Base-by-base conservation (phyloP, 140 eudicot genomes). In the Bidens hawaiensis region DNA sequence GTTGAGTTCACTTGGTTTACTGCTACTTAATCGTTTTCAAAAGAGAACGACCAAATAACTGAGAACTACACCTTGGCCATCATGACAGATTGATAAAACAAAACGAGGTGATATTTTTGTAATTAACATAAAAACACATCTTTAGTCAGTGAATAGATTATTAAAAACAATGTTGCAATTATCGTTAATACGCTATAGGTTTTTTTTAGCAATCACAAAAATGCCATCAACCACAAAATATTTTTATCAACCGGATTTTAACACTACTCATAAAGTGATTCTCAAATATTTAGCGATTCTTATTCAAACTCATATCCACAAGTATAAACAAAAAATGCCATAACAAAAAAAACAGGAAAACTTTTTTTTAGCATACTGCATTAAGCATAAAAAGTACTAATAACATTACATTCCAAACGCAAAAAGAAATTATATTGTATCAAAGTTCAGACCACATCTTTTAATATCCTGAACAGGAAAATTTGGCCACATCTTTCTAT, bases 381-480 rank as follows among this genome's bases (percentile, higher is more conserved):
- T 47, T 8, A 65, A 11, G 40, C 34, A 49, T 5, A 24, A n/a
- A 43, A 10, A 25, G 18, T 21, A 26, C 75, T 43, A 56, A 22
- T 27, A 71, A 22, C 70, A 71, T 40, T 40, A 62, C 58, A 71
- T 13, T 28, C 56, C 38, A 55, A 61, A 25, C 6, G 58, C 76
- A 71, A 47, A 59, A 21, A 57, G 15, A 28, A 43, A 51, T 62
- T 51, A 36, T 12, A 71, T 17, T 62, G 36, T 41, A 71, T 40
- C 38, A 72, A 62, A 72, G 49, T 52, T 45, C 42, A 22, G 27
- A 72, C 42, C 70, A 63, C 34, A 17, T 21, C 24, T 21, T 34
- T 33, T 6, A 70, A 62, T 41, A 4, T 55, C 25, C 4, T 30
- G 14, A 19, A 36, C 21, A 54, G 2, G 22, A 62, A 62, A 62